Evolutionary conservation across 2,329 filamentous ascomycete genomes (phyloP).

Genomic region (Raffaelea arxii): DNA sequence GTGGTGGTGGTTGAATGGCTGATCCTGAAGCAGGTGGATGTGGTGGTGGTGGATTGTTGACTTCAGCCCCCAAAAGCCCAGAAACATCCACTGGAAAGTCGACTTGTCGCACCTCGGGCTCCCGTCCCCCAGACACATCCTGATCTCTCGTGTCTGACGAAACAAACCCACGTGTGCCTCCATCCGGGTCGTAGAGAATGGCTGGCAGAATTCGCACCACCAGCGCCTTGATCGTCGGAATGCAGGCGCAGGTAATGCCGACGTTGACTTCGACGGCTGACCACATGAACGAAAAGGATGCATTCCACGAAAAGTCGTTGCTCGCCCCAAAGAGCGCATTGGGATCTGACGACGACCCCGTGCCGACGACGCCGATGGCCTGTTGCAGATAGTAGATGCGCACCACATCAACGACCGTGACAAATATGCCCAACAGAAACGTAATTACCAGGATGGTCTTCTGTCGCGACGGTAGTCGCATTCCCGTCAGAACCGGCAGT

Average conservation of each 20-base stretch:
- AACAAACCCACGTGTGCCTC: constrained; percentile 24
- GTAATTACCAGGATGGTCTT: constrained; percentile 81
- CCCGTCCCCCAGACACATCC: not conserved
- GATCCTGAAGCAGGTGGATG: no score
- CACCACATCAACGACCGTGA: constrained; percentile 78
- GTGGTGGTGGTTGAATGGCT: no score
- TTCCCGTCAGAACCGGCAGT: constrained; percentile 77
- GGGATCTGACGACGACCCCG: constrained; percentile 22
- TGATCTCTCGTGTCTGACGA: constrained; percentile 11
- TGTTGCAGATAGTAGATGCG: constrained; percentile 83
- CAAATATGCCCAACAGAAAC: constrained; percentile 79
- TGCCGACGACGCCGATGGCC: constrained; percentile 40
- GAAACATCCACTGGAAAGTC: no score
- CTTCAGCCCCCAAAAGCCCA: no score
- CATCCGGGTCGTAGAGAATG: constrained; percentile 44
- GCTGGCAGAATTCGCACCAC: constrained; percentile 54
- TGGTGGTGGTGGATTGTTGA: no score
- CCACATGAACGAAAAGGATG: constrained; percentile 85
- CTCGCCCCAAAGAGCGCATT: constrained; percentile 40
- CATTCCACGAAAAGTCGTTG: constrained; percentile 58
- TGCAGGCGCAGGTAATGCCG: constrained; percentile 81
- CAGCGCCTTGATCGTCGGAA: constrained; percentile 85
- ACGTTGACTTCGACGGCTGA: constrained; percentile 85
- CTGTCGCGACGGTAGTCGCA: constrained; percentile 75
- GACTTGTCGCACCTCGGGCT: no score